These are phyloP conservation scores for Sclerotinia borealis DNA, from an alignment of 2,329 filamentous ascomycete genomes.

Conservation along the genomic window DNA sequence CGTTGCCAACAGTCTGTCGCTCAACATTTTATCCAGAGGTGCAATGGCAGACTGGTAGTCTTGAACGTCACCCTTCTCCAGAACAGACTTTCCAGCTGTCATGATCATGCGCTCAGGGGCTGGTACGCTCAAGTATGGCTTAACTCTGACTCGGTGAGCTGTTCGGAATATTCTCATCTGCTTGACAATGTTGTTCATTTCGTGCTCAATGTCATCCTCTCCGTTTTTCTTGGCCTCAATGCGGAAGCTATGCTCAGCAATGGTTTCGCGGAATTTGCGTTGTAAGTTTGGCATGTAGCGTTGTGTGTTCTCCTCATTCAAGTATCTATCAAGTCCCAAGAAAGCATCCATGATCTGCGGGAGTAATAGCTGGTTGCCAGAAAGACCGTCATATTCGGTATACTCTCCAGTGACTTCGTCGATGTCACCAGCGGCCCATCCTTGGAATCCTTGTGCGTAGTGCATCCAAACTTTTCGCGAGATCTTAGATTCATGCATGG, in stretches of 20 bases:
- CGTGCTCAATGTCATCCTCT: constrained; percentile 23
- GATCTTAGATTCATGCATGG: constrained; percentile 28
- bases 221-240: constrained; percentile 10
- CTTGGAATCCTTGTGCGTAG: constrained; percentile 34
- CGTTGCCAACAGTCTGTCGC: constrained; percentile 6
- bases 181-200: constrained; percentile 31
- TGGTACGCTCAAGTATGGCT: constrained; percentile 29
- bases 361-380: constrained; percentile 34
- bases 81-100: constrained; percentile 32
- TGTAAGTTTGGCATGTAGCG: constrained; percentile 7
- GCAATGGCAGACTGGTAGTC: constrained; percentile 6
- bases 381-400: constrained; percentile 33
- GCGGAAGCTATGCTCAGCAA: constrained; percentile 6
- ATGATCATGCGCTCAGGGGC: constrained; percentile 34
- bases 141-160: constrained; percentile 30
- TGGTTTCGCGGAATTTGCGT: constrained; percentile 2
- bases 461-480: constrained; percentile 31
- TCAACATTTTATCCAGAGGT: constrained; percentile 6
- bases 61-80: constrained; percentile 9
- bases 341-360: constrained; percentile 36
- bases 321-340: constrained; percentile 32
- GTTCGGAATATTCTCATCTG: constrained; percentile 32
- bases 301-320: constrained; percentile 20
- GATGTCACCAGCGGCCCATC: constrained; percentile 33
- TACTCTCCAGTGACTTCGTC: constrained; percentile 22